Evolutionary conservation across 331 rosid genomes (phyloP).

Genomic region (Ulmus americana): DNA sequence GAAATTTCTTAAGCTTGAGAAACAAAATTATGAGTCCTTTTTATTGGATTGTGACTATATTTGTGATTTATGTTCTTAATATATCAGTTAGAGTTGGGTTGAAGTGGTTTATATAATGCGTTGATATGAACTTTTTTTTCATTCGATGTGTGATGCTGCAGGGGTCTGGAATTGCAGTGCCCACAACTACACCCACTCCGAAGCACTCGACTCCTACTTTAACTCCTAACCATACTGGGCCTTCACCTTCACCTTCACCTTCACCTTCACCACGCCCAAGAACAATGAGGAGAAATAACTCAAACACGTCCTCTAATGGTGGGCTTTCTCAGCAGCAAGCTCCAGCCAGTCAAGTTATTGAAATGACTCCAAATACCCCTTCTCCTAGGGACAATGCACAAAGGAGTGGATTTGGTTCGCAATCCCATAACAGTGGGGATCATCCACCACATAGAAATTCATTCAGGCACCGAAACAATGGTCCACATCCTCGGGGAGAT

Average conservation of each 20-base stretch:
- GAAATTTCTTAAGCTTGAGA: background rate
- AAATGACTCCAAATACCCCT: conserved; percentile 34
- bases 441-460: conserved; percentile 55
- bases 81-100: background rate
- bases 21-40: background rate
- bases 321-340: conserved; percentile 41
- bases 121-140: conserved; percentile 25
- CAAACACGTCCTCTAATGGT: conserved; percentile 41
- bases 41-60: background rate
- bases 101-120: conserved; percentile 8
- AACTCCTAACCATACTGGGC: conserved; percentile 29
- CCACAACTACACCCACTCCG: conserved; percentile 34
- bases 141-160: conserved; percentile 28
- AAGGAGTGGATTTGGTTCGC: conserved; percentile 45
- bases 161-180: conserved; percentile 39
- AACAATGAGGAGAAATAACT: conserved; percentile 33
- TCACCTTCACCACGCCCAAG: conserved; percentile 23
- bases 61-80: background rate
- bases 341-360: conserved; percentile 26
- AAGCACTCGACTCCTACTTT: conserved; percentile 35
- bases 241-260: background rate
- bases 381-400: conserved; percentile 48
- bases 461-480: conserved; percentile 43
- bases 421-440: conserved; percentile 41
- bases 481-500: conserved; percentile 57